Evolutionary conservation across 345 rosid species (phyloP).

Genomic region (Euphorbia pulcherrima): DNA sequence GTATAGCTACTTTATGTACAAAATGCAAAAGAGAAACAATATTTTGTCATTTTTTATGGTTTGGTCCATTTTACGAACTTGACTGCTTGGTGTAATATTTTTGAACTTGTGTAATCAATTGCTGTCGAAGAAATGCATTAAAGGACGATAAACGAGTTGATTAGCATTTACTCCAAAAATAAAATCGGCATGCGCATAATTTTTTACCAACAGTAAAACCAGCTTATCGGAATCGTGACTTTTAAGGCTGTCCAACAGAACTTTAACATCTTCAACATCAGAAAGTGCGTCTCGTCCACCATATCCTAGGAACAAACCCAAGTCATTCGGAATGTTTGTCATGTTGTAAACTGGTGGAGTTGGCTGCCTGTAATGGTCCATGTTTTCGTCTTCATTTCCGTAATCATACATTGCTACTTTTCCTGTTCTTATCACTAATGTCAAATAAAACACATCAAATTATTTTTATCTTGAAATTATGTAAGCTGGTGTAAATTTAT

Average conservation of each 20-base stretch:
- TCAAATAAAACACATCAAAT: too few relatives aligned
- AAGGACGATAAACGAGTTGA: slow-evolving; percentile 35
- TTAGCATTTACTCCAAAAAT: slow-evolving; percentile 37
- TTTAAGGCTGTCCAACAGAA: slow-evolving; percentile 33
- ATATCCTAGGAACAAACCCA: slow-evolving; percentile 43
- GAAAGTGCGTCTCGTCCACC: slow-evolving; percentile 48
- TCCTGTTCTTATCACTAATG: slow-evolving; percentile 48
- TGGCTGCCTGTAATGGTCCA: slow-evolving; percentile 43
- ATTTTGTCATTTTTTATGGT: too few relatives aligned
- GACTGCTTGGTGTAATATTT: too few relatives aligned
- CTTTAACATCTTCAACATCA: slow-evolving; percentile 37
- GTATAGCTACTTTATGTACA: too few relatives aligned
- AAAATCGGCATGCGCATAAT: slow-evolving; percentile 55
- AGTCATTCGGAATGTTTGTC: slow-evolving; percentile 39
- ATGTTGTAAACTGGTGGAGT: slow-evolving; percentile 49
- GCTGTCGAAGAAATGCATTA: slow-evolving; percentile 41
- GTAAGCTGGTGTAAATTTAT: too few relatives aligned
- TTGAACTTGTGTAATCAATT: too few relatives aligned
- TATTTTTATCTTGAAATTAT: too few relatives aligned
- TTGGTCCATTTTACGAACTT: too few relatives aligned
- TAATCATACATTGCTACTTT: slow-evolving; percentile 46
- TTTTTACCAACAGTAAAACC: slow-evolving; percentile 26
- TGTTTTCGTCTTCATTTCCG: slow-evolving; percentile 33
- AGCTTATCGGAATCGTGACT: slow-evolving; percentile 46
- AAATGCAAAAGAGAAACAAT: too few relatives aligned